Evolutionary conservation across 495 filamentous ascomycete species (phyloP).

Genomic region (Sabuloglossum arenarium): DNA sequence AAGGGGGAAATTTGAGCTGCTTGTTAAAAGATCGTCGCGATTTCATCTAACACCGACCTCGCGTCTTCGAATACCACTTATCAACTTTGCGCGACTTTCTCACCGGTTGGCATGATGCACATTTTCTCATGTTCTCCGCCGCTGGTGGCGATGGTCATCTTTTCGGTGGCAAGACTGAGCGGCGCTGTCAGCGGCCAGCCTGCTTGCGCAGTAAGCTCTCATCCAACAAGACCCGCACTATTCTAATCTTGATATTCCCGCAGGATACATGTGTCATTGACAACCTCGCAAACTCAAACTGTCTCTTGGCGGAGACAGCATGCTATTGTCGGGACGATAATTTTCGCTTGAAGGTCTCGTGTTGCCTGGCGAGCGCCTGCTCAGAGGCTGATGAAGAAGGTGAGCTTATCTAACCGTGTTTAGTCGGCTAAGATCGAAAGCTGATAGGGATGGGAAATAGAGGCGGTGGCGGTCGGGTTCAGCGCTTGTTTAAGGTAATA

Average conservation of each 20-base stretch:
- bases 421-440: not conserved
- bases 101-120: too few species aligned
- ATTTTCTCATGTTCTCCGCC: too few species aligned
- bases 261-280: not conserved
- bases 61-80: too few species aligned
- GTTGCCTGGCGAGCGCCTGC: not conserved
- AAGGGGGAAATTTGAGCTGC: too few species aligned
- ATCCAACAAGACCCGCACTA: not conserved
- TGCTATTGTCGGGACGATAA: not conserved
- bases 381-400: not conserved
- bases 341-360: not conserved
- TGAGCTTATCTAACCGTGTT: not conserved
- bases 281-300: not conserved
- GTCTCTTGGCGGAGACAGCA: not conserved
- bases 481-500: not conserved
- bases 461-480: not conserved
- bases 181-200: too few species aligned
- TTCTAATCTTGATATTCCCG: not conserved
- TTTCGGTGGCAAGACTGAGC: too few species aligned
- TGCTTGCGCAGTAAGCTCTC: not conserved
- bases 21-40: too few species aligned
- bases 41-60: too few species aligned
- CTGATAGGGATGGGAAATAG: not conserved
- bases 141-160: too few species aligned
- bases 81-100: too few species aligned